Evolutionary conservation across 2,329 filamentous ascomycete species (phyloP).

Genomic region (Aureobasidium sp.): DNA sequence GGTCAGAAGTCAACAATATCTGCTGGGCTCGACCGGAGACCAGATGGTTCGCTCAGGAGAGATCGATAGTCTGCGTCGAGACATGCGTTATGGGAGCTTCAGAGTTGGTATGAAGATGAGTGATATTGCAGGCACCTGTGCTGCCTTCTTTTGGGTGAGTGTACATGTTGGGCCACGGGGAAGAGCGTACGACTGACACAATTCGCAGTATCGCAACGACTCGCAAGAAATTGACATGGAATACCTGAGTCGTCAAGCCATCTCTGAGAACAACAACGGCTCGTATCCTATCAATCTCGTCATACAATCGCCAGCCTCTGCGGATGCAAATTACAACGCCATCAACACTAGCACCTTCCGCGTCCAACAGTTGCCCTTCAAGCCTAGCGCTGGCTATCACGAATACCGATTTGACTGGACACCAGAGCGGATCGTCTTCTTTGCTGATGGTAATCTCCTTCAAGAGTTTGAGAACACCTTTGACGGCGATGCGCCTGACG

Average conservation of each 20-base stretch:
- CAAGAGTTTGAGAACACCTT: conserved; percentile 44
- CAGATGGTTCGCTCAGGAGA: conserved; percentile 54
- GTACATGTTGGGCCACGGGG: not conserved
- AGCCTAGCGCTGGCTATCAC: conserved; percentile 58
- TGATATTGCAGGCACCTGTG: conserved; percentile 57
- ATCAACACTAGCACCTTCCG: conserved; percentile 50
- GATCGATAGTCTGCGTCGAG: conserved; percentile 50
- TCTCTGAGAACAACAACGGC: conserved; percentile 14
- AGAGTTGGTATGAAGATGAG: conserved; percentile 59
- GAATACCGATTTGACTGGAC: conserved; percentile 75
- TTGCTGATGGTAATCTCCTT: conserved; percentile 54
- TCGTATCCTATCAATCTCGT: conserved; percentile 61
- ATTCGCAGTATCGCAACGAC: conserved; percentile 61
- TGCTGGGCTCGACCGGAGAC: conserved; percentile 25
- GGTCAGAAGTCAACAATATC: conserved; percentile 35
- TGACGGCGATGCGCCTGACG: conserved; percentile 37
- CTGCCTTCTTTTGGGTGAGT: conserved; percentile 69
- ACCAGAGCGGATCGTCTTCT: conserved; percentile 55
- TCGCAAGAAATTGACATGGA: conserved; percentile 77
- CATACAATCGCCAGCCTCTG: conserved; percentile 58
- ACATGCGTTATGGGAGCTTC: conserved; percentile 64
- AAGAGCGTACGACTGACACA: not conserved
- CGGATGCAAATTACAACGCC: conserved; percentile 53
- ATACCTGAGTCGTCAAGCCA: conserved; percentile 57
- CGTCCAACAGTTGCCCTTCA: conserved; percentile 53